These are phyloP conservation scores for Suzukiozyma palmioleophila DNA, from an alignment of 1,139 yeast species.

Conservation along the genomic window DNA sequence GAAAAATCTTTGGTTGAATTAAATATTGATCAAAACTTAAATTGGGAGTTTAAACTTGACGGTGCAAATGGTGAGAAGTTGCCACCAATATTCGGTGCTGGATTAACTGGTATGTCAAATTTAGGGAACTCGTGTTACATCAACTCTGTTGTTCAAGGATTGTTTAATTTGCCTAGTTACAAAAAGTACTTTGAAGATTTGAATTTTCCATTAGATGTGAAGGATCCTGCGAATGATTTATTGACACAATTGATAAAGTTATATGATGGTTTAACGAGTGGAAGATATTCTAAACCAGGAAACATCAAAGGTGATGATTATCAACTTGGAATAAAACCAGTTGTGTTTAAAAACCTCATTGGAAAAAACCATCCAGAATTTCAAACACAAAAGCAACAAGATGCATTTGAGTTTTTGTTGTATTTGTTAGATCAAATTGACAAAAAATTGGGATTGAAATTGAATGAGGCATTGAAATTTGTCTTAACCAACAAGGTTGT, in stretches of 20 bases:
- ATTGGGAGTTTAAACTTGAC: constrained; percentile 87
- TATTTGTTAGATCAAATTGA: constrained; percentile 66
- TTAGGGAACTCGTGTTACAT: constrained; percentile 92
- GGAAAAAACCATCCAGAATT: constrained; percentile 83
- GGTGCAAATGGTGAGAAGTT: constrained; percentile 66
- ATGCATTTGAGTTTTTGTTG: constrained; percentile 83
- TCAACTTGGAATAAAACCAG: constrained; percentile 75
- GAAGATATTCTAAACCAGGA: constrained; percentile 60
- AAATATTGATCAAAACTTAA: constrained; percentile 86
- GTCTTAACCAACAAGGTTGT: constrained; percentile 59
- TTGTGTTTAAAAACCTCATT: constrained; percentile 66
- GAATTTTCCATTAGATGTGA: constrained; percentile 21
- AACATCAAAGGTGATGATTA: constrained; percentile 44
- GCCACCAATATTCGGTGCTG: constrained; percentile 61
- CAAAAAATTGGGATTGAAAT: constrained; percentile 38
- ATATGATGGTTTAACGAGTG: constrained; percentile 75
- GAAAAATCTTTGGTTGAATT: constrained; percentile 86
- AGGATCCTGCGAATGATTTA: constrained; percentile 61
- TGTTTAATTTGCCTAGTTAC: constrained; percentile 42
- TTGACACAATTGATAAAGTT: constrained; percentile 71
- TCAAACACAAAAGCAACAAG: constrained; percentile 85
- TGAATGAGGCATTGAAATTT: constrained; percentile 58
- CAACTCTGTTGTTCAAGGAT: constrained; percentile 73
- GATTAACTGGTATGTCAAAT: constrained; percentile 77
- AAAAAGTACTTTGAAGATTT: constrained; percentile 26